These are phyloP conservation scores for Colletotrichum phormii DNA, from an alignment of 2,329 filamentous ascomycete species.

Conservation along the genomic window DNA sequence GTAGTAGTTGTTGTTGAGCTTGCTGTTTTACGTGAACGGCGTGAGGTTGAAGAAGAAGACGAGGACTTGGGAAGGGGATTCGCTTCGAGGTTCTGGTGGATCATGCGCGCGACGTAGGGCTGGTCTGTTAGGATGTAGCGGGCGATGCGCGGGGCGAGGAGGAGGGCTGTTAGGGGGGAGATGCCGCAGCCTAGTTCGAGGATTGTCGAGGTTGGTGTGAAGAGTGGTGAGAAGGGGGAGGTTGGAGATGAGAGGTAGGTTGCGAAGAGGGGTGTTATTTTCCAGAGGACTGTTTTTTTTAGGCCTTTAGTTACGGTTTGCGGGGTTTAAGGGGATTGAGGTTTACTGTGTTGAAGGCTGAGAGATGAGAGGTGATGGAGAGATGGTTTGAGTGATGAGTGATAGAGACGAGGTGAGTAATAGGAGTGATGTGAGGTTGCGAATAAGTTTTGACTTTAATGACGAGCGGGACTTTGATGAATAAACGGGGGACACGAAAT, in stretches of 20 bases:
- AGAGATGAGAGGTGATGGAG: too few relatives aligned
- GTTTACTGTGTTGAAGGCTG: neutral
- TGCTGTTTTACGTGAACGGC: slow-evolving; percentile 22
- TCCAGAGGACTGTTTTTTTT: slow-evolving; percentile 79
- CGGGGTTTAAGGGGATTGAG: neutral
- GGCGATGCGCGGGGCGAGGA: slow-evolving; percentile 69
- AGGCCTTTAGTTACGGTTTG: slow-evolving; percentile 11
- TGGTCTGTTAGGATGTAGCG: slow-evolving; percentile 89
- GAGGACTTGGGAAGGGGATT: slow-evolving; percentile 55
- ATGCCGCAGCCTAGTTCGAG: slow-evolving; percentile 92
- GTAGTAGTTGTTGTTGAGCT: slow-evolving; percentile 25
- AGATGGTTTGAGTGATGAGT: too few relatives aligned
- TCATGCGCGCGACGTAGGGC: slow-evolving; percentile 80
- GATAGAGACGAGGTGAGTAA: too few relatives aligned
- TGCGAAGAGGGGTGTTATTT: slow-evolving; percentile 85
- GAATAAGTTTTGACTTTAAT: too few relatives aligned
- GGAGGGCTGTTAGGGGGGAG: slow-evolving; percentile 80
- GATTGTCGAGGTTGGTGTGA: slow-evolving; percentile 67
- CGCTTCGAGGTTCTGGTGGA: slow-evolving; percentile 80
- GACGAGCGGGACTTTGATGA: neutral
- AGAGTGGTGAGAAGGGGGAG: slow-evolving; percentile 70
- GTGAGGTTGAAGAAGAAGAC: slow-evolving; percentile 16
- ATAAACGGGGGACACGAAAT: neutral
- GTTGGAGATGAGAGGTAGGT: slow-evolving; percentile 76
- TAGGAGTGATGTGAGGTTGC: too few relatives aligned